Evolutionary conservation across 305 asterid genomes (phyloP).

Genomic region (Salvia sclarea): DNA sequence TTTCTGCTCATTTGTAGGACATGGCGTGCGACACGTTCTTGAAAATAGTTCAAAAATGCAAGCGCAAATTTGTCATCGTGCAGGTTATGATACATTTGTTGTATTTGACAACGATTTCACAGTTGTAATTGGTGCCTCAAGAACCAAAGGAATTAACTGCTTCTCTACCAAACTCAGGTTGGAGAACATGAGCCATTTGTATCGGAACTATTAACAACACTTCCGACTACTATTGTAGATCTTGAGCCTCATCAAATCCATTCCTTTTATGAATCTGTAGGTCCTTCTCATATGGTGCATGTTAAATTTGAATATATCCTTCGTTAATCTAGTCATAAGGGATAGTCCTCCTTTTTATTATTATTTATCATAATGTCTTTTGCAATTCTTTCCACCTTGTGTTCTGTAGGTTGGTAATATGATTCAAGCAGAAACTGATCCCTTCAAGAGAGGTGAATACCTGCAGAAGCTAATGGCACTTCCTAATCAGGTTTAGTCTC

Average conservation of each 20-base stretch:
- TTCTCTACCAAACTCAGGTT: constrained; percentile 51
- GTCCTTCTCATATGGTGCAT: constrained; percentile 29
- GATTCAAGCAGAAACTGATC: constrained; percentile 86
- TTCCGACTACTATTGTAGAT: constrained; percentile 77
- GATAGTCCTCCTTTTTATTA: not conserved
- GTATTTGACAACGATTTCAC: constrained; percentile 23
- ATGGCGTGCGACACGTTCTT: constrained; percentile 97
- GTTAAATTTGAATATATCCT: not conserved
- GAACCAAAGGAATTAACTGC: constrained; percentile 24
- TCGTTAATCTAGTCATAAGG: constrained; percentile 1
- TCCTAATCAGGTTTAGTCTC: constrained; percentile 73
- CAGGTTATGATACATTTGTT: constrained; percentile 53
- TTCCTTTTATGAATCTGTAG: constrained; percentile 86
- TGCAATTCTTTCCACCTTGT: constrained; percentile 3
- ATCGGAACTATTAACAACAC: constrained; percentile 76
- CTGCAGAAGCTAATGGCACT: constrained; percentile 83
- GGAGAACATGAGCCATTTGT: constrained; percentile 93
- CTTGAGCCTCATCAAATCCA: constrained; percentile 94
- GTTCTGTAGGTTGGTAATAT: constrained; percentile 68
- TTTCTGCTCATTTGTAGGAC: constrained; percentile 53
- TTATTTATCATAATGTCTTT: not conserved
- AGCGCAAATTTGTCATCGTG: constrained; percentile 74
- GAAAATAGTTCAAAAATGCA: constrained; percentile 93
- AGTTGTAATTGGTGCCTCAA: constrained; percentile 17
- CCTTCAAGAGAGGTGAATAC: constrained; percentile 68